A percentile compares a stretch with the other conserved stretches of the same genome.
Conservation (phyloP, 768 basidiomycete species). For the Hygrocybe coccinea region DNA sequence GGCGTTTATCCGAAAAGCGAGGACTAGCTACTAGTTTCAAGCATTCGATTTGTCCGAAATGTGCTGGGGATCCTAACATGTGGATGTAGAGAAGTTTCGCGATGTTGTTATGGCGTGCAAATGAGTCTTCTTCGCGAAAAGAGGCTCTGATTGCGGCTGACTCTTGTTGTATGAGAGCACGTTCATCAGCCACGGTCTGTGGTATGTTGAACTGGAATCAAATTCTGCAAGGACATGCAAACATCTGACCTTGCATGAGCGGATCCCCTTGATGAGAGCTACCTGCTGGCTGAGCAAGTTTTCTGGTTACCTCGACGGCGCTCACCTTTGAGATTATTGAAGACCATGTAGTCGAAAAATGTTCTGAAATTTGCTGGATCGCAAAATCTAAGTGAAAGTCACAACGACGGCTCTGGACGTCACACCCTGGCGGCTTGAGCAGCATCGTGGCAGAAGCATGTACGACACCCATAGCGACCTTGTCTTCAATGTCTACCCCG, state of each 20-base stretch:
- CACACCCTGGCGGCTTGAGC: too few species aligned
- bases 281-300: constrained; percentile 22
- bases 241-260: constrained; percentile 81
- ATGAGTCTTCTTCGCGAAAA: constrained; percentile 95
- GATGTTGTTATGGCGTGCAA: constrained; percentile 92
- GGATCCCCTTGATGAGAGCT: constrained; percentile 98
- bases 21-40: constrained; percentile 92
- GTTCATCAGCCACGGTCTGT: constrained; percentile 97
- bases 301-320: constrained; percentile 3
- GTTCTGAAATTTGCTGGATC: too few species aligned
- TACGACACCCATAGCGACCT: not conserved
- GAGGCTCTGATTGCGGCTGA: constrained; percentile 95
- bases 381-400: too few species aligned
- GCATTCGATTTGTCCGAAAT: constrained; percentile 99
- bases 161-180: constrained; percentile 93
- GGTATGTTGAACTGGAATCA: constrained; percentile 20
- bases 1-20: constrained; percentile 90
- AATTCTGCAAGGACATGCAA: constrained; percentile 13
- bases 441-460: too few species aligned
- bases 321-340: constrained; percentile 82
- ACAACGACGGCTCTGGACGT: too few species aligned
- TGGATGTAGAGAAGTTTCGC: constrained; percentile 98
- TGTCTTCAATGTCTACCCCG: not conserved
- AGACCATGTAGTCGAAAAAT: constrained; percentile 49
- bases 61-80: constrained; percentile 97